Conservation (phyloP, 2,329 filamentous ascomycete genomes). For the Pseudogymnoascus sp. region DNA sequence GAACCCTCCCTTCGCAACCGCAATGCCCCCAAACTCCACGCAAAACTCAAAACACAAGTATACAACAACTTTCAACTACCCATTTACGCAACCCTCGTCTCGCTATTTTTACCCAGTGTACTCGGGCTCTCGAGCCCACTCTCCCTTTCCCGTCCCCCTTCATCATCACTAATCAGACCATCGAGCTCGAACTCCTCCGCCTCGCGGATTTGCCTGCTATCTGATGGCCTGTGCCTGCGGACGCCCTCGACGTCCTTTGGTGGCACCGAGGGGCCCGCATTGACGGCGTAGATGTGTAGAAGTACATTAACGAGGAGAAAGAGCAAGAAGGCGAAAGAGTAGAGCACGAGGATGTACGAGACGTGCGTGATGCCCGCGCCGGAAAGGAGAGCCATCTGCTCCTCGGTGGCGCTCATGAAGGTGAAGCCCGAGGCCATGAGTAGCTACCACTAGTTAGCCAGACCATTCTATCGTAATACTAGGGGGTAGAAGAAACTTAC, state of each 20-base stretch:
- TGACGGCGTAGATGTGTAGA: slow-evolving; percentile 69
- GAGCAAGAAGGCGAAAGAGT: slow-evolving; percentile 78
- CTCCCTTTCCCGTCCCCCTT: slow-evolving; percentile 43
- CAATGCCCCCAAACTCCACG: background rate
- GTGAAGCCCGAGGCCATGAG: slow-evolving; percentile 88
- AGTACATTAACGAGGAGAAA: slow-evolving; percentile 90
- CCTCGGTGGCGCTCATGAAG: slow-evolving; percentile 95
- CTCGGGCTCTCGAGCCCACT: slow-evolving; percentile 37
- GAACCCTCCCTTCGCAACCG: background rate
- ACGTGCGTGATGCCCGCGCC: slow-evolving; percentile 75
- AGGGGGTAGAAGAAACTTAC: slow-evolving; percentile 39
- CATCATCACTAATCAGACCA: slow-evolving; percentile 81
- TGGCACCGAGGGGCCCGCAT: slow-evolving; percentile 30
- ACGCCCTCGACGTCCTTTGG: slow-evolving; percentile 24
- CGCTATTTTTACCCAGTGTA: slow-evolving; percentile 39
- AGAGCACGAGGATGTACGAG: slow-evolving; percentile 85
- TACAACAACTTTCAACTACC: background rate
- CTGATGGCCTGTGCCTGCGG: slow-evolving; percentile 30
- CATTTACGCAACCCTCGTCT: slow-evolving; percentile 15
- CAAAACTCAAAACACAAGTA: background rate
- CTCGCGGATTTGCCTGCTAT: slow-evolving; percentile 58
- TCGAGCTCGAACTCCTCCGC: slow-evolving; percentile 92
- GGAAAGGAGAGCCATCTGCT: slow-evolving; percentile 78
- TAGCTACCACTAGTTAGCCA: slow-evolving; percentile 43
- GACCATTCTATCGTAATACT: slow-evolving; percentile 11